phyloP scores from a whole-genome alignment of 2,329 filamentous ascomycete species.

The Fusarium hainanense region DNA sequence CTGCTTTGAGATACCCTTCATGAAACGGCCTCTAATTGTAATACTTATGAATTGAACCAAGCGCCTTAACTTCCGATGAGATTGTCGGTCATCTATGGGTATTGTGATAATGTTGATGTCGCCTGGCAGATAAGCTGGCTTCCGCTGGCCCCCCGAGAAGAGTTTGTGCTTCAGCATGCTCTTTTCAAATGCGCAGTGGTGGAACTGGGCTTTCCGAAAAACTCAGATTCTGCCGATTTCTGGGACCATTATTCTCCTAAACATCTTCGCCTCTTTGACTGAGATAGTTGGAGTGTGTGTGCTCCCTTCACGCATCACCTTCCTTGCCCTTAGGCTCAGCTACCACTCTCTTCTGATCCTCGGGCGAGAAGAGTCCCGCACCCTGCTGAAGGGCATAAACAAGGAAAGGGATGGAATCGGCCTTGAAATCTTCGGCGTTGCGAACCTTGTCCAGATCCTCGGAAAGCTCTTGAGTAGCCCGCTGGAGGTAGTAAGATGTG shows the following conservation, averaged over 20 bases:
- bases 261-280: background rate
- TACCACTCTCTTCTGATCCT: slow-evolving; percentile 51
- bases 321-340: slow-evolving; percentile 28
- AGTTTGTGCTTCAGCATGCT: background rate
- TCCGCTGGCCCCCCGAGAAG: background rate
- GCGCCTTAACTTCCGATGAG: no score
- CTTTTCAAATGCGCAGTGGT: background rate
- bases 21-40: slow-evolving; percentile 21
- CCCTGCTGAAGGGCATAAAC: slow-evolving; percentile 77
- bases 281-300: background rate
- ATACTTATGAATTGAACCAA: background rate
- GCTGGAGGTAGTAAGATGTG: slow-evolving; percentile 75
- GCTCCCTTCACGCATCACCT: slow-evolving; percentile 21
- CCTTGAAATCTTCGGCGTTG: slow-evolving; percentile 75
- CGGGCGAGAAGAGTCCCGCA: slow-evolving; percentile 65
- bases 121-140: background rate
- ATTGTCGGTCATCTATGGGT: background rate
- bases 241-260: background rate
- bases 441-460: slow-evolving; percentile 80
- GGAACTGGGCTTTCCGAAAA: background rate
- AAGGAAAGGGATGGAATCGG: slow-evolving; percentile 71
- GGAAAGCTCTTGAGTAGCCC: slow-evolving; percentile 75
- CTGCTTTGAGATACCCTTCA: slow-evolving; percentile 46
- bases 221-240: background rate
- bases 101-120: background rate